These are phyloP conservation scores for Solioccasus polychromus DNA, from an alignment of 768 basidiomycete species.

Conservation along the genomic window DNA sequence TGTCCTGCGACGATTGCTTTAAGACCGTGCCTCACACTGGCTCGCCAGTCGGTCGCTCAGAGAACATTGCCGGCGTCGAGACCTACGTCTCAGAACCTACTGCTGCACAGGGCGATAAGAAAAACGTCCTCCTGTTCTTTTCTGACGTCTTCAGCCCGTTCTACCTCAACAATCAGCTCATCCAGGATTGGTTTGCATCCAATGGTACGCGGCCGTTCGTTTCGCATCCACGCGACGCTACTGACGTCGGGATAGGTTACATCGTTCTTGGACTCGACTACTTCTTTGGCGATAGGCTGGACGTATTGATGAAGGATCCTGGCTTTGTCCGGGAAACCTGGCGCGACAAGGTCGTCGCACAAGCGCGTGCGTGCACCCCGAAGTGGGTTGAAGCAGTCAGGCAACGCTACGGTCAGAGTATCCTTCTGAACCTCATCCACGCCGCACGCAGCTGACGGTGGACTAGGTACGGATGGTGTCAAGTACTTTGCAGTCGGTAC, in stretches of 20 bases:
- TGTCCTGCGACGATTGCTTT: conserved; percentile 52
- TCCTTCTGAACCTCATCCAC: neutral
- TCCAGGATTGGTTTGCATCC: conserved; percentile 64
- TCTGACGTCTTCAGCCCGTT: conserved; percentile 61
- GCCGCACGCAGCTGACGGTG: conserved; percentile 6
- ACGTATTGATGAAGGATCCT: conserved; percentile 37
- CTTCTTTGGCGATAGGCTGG: conserved; percentile 57
- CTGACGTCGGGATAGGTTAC: conserved; percentile 40
- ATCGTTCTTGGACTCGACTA: conserved; percentile 60
- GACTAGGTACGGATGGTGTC: conserved; percentile 24
- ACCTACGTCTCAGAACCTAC: conserved; percentile 57
- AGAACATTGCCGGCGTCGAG: conserved; percentile 34
- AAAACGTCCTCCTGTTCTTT: conserved; percentile 54
- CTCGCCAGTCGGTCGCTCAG: conserved; percentile 39
- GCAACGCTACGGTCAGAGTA: conserved; percentile 42
- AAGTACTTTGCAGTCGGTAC: conserved; percentile 47
- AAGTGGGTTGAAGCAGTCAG: conserved; percentile 53
- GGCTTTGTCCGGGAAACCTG: conserved; percentile 41
- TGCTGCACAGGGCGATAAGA: conserved; percentile 15
- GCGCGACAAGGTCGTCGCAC: conserved; percentile 34
- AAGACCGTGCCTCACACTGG: conserved; percentile 52
- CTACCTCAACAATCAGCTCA: conserved; percentile 52
- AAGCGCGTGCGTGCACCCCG: conserved; percentile 40
- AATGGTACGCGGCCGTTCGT: conserved; percentile 41
- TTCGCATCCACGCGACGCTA: too few relatives aligned